phyloP scores from a whole-genome alignment of 2,329 filamentous ascomycete species.

The Lachnellula arida region DNA sequence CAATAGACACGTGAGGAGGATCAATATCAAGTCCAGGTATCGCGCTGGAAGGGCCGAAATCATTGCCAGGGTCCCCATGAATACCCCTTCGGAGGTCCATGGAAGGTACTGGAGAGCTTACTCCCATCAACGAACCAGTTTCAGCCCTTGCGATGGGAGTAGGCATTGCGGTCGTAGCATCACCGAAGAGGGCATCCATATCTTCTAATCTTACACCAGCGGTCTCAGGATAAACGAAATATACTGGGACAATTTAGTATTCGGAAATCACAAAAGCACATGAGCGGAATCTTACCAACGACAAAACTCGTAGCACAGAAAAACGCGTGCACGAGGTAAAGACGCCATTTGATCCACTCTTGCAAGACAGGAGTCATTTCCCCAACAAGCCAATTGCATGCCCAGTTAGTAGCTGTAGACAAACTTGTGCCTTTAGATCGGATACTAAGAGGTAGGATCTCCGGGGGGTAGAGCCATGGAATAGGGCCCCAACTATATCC shows the following conservation, averaged over 20 bases:
- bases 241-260: constrained; percentile 56
- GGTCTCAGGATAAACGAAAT: constrained; percentile 96
- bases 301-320: constrained; percentile 95
- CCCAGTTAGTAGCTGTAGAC: constrained; percentile 96
- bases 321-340: constrained; percentile 94
- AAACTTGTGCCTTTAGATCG: constrained; percentile 94
- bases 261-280: background rate
- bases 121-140: constrained; percentile 74
- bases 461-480: constrained; percentile 97
- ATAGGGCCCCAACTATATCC: constrained; percentile 98
- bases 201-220: constrained; percentile 93
- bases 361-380: constrained; percentile 93
- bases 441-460: constrained; percentile 95
- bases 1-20: constrained; percentile 58
- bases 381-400: constrained; percentile 95
- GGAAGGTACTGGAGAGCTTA: constrained; percentile 74
- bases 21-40: constrained; percentile 82
- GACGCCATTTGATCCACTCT: constrained; percentile 84
- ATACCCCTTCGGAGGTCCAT: constrained; percentile 61
- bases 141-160: constrained; percentile 77
- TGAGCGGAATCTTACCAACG: constrained; percentile 62
- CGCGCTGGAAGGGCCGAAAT: constrained; percentile 56
- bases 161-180: constrained; percentile 76
- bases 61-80: constrained; percentile 29
- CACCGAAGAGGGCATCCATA: constrained; percentile 92